Conservation (phyloP, 148 eudicot genomes). For the Rhododendron williamsianum region DNA sequence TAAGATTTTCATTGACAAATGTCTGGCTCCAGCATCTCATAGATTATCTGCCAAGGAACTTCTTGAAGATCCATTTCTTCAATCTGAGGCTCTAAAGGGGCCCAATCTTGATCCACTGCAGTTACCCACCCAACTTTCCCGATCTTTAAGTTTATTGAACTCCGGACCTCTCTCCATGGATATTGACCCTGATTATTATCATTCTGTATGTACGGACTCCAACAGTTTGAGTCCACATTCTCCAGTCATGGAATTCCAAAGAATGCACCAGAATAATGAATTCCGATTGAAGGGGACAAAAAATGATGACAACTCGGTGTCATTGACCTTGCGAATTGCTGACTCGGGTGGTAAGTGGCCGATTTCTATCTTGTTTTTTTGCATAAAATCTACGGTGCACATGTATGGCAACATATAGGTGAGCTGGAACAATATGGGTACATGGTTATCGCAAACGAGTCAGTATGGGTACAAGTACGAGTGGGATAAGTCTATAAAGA, state of each 20-base stretch:
- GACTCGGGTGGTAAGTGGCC: constrained; percentile 37
- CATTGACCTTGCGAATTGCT: constrained; percentile 60
- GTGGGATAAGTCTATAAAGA: not conserved
- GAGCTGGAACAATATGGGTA: not conserved
- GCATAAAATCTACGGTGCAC: not conserved
- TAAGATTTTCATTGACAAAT: constrained; percentile 74
- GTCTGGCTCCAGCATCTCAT: constrained; percentile 55
- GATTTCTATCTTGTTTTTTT: not conserved
- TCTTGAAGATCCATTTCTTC: constrained; percentile 63
- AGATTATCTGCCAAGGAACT: constrained; percentile 71
- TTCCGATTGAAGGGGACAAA: constrained; percentile 62
- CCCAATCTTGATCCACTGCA: constrained; percentile 24
- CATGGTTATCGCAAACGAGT: not conserved
- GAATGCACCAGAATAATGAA: constrained; percentile 48
- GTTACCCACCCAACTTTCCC: constrained; percentile 30
- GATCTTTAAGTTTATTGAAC: constrained; percentile 20
- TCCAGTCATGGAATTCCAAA: constrained; percentile 44
- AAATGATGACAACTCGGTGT: constrained; percentile 50
- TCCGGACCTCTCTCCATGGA: constrained; percentile 55
- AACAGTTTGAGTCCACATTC: constrained; percentile 24
- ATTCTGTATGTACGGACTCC: constrained; percentile 29
- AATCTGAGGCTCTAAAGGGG: constrained; percentile 31
- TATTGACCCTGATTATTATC: constrained; percentile 52
- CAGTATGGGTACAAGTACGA: not conserved
- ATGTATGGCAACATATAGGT: not conserved